Base-by-base conservation (phyloP, 768 basidiomycete species). In the Tubosaeta sp. region DNA sequence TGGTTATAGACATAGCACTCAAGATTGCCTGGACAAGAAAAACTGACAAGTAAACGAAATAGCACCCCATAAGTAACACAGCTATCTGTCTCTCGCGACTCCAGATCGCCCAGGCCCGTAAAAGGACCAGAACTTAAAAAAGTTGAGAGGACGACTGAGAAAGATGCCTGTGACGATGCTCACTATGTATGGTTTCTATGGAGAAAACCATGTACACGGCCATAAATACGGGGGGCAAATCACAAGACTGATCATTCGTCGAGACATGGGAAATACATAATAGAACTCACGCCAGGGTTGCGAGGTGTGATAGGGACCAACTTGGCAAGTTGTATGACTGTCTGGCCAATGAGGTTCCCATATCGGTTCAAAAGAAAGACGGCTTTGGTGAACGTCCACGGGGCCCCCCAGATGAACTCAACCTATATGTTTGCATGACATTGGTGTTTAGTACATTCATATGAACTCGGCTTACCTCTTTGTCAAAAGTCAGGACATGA, bases 21-120 rank as follows among this genome's bases (percentile, higher is more conserved):
- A 27, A 33, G 4, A 11, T 7, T 3, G 32, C 16, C 19, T 32
- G 12, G 11, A 34, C 9, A 4, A 62, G 10, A 16, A 33, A 3
- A 9, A 51, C 14, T 17, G 53, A 6, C 22, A 60, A 8, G 17
- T 58, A 60, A 9, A 17, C 8, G 10, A 17, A 1, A 35, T 62
- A 62, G n/a, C 47, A 33, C 16, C 17, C 42, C 6, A 60, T 17
- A 5, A 62, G 41, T 12, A 31, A 5, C 12, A n/a, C 22, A 17
- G 49, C 43, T 13, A 45, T 26, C 31, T 22, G 7, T 41, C 32
- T 35, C 3, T 11, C 17, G 12, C 56, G 51, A 1, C 60, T 51
- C 60, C 60, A 62, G 33, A 62, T 58, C n/a, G 60, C 54, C 53
- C 60, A 60, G 9, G 54, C 56, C n/a, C 60, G 50, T 33, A 58